Evolutionary conservation across 331 rosid species (phyloP).

Genomic region (Stylosanthes scabra): DNA sequence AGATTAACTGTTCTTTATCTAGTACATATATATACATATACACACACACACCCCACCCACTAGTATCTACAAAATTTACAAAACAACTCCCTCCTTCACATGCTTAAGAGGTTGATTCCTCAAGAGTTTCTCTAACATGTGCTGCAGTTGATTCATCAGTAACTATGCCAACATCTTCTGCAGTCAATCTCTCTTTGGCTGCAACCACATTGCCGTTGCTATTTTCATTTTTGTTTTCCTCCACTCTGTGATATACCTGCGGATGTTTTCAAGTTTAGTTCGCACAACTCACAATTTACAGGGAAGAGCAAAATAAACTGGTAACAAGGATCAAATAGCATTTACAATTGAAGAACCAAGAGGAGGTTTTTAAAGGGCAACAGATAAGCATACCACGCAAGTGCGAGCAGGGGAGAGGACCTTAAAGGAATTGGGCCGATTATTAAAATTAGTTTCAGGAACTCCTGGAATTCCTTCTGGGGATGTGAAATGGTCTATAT

Average conservation of each 20-base stretch:
- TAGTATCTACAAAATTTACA: constrained; percentile 18
- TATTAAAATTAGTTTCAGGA: constrained; percentile 89
- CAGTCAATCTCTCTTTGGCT: constrained; percentile 34
- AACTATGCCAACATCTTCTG: constrained; percentile 22
- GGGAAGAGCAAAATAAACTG: constrained; percentile 19
- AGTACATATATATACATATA: not conserved
- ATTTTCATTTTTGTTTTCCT: constrained; percentile 57
- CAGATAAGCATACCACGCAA: constrained; percentile 67
- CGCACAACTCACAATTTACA: constrained; percentile 25
- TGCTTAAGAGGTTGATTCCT: constrained; percentile 22
- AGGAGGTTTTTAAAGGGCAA: constrained; percentile 10
- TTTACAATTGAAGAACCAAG: not conserved
- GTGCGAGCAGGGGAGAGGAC: constrained; percentile 83
- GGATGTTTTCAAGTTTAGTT: constrained; percentile 26
- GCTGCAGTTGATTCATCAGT: constrained; percentile 24
- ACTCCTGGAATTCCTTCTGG: constrained; percentile 96
- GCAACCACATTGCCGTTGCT: constrained; percentile 20
- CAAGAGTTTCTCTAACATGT: not conserved
- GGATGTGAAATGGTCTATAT: constrained; percentile 81
- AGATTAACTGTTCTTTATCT: no score
- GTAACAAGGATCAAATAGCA: constrained; percentile 4
- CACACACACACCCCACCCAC: not conserved
- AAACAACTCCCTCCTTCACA: constrained; percentile 19
- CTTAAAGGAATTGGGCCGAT: constrained; percentile 95
- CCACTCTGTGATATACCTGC: constrained; percentile 74